Conservation (phyloP, 129 eudicot genomes). For the Flaveria ramosissima region DNA sequence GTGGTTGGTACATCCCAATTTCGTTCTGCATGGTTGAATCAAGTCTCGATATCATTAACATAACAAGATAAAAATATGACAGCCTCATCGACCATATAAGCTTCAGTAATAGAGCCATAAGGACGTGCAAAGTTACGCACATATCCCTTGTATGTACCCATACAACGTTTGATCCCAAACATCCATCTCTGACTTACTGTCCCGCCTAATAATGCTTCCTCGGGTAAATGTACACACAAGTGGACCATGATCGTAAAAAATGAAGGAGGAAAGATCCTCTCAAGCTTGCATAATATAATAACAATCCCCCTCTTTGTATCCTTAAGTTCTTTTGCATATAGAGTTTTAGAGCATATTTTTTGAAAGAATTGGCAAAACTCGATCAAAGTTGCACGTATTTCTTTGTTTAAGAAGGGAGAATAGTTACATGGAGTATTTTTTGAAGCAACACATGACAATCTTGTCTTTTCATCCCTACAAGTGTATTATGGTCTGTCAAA, state of each 20-base stretch:
- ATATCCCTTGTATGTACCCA: constrained; percentile 19
- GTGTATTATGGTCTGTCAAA: neutral
- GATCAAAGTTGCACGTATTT: constrained; percentile 11
- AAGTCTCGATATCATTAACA: constrained; percentile 13
- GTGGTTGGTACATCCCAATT: constrained; percentile 14
- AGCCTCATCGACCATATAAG: constrained; percentile 14
- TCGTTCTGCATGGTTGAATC: neutral
- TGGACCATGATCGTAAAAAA: constrained; percentile 20
- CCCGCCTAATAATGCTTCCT: constrained; percentile 14
- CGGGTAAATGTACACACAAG: constrained; percentile 17
- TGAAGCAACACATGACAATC: constrained; percentile 11
- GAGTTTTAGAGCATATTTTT: constrained; percentile 13
- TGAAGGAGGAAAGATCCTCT: constrained; percentile 23
- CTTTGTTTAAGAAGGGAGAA: neutral
- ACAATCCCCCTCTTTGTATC: constrained; percentile 5
- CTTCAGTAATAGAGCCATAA: constrained; percentile 15
- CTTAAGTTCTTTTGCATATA: constrained; percentile 12
- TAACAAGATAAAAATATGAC: constrained; percentile 21
- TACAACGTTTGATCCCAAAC: constrained; percentile 2
- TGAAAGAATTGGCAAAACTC: constrained; percentile 18
- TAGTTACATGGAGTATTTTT: neutral
- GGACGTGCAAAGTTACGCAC: constrained; percentile 1
- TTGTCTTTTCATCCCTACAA: constrained; percentile 18
- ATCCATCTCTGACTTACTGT: constrained; percentile 10
- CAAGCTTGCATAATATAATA: constrained; percentile 20